These are phyloP conservation scores for Auricularia heimuer DNA, from an alignment of 768 basidiomycete species.

Conservation along the genomic window DNA sequence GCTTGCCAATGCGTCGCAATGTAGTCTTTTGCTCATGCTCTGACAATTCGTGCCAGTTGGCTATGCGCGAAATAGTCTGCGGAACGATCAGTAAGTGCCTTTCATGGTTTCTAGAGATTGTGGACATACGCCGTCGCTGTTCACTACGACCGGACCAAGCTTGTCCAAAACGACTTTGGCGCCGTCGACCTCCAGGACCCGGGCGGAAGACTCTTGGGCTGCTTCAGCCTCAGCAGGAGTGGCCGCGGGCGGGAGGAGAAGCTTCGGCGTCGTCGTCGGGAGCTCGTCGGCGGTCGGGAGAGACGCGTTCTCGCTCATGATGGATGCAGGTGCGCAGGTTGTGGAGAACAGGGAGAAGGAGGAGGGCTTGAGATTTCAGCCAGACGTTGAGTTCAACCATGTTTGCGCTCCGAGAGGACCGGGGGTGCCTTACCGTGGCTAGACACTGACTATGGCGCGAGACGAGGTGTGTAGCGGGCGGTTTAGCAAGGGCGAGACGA, in stretches of 20 bases:
- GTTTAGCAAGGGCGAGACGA: background rate
- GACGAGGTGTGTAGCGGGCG: background rate
- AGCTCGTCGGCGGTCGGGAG: background rate
- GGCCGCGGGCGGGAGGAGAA: background rate
- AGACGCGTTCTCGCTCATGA: background rate
- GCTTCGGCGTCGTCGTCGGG: background rate
- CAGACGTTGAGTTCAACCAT: background rate
- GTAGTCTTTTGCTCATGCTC: background rate
- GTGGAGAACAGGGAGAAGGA: background rate
- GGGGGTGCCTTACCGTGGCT: background rate
- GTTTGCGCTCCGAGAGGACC: background rate
- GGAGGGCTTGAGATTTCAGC: background rate
- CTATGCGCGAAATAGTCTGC: slow-evolving; percentile 1
- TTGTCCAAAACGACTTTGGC: background rate
- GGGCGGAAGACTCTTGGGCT: background rate
- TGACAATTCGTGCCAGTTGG: background rate
- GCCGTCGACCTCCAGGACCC: background rate
- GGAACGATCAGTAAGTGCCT: background rate
- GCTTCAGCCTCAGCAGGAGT: background rate
- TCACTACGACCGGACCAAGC: background rate
- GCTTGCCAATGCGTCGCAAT: background rate
- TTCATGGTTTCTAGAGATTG: background rate
- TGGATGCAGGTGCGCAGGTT: background rate
- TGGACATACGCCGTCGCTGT: background rate
- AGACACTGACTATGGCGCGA: background rate